These are phyloP conservation scores for Cyberlindnera euphorbiiphila DNA, from an alignment of 805 yeast species.

Conservation along the genomic window DNA sequence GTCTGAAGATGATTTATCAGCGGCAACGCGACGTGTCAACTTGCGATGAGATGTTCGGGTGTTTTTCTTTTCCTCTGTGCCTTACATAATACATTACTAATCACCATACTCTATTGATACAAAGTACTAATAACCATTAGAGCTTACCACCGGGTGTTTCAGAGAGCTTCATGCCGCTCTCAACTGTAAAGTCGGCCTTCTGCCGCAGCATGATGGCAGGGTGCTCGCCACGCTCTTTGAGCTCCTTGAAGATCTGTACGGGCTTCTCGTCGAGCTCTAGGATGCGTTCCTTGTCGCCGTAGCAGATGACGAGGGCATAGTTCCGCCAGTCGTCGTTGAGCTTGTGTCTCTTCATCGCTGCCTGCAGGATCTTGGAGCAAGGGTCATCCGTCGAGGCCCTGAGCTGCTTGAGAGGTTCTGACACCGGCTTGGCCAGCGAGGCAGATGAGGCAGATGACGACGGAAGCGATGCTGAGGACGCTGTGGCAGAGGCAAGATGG, in stretches of 20 bases:
- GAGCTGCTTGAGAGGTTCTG: constrained; percentile 77
- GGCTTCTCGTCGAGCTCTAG: constrained; percentile 85
- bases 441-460: constrained; percentile 7
- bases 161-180: constrained; percentile 21
- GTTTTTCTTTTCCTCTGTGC: too few relatives aligned
- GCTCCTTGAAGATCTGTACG: constrained; percentile 75
- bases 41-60: too few relatives aligned
- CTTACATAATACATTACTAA: too few relatives aligned
- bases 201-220: constrained; percentile 93
- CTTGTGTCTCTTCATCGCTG: constrained; percentile 82
- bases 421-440: constrained; percentile 21
- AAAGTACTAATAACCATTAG: constrained; percentile 16
- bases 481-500: constrained; percentile 22
- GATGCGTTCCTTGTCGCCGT: constrained; percentile 85
- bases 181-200: constrained; percentile 51
- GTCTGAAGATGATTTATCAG: too few relatives aligned
- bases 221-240: constrained; percentile 78
- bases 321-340: constrained; percentile 81
- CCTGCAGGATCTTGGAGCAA: constrained; percentile 80
- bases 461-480: constrained; percentile 6
- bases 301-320: constrained; percentile 84
- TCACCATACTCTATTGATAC: constrained; percentile 1
- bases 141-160: constrained; percentile 43
- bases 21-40: too few relatives aligned
- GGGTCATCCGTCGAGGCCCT: constrained; percentile 89